Evolutionary conservation across 208 protist genomes (phyloP).

Genomic region (Trypanosoma congolense): DNA sequence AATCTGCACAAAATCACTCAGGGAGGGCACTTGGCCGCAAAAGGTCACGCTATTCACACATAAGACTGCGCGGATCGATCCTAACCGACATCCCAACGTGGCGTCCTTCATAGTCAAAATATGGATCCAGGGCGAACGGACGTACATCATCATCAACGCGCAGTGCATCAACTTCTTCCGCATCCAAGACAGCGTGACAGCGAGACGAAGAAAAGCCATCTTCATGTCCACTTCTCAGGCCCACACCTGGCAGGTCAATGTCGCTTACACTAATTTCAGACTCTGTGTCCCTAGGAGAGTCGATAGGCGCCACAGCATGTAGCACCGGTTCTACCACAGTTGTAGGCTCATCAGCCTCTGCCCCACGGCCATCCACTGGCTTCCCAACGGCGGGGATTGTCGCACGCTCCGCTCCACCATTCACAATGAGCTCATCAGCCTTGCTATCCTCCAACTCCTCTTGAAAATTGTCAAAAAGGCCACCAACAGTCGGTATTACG

Average conservation of each 20-base stretch:
- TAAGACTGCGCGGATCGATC: constrained; percentile 3
- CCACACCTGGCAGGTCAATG: constrained; percentile 15
- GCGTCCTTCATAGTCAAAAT: constrained; percentile 60
- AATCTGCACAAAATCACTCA: no score
- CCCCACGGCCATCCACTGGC: no score
- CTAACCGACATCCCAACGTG: constrained; percentile 27
- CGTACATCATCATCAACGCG: constrained; percentile 37
- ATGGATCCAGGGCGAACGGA: constrained; percentile 42
- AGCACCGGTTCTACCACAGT: no score
- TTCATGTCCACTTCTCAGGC: background rate
- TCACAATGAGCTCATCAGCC: no score
- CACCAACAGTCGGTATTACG: constrained; percentile 44
- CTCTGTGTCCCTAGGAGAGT: background rate
- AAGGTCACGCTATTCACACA: constrained; percentile 9
- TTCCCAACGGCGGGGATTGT: no score
- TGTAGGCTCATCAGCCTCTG: no score
- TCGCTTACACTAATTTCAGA: constrained; percentile 6
- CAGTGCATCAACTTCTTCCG: constrained; percentile 9
- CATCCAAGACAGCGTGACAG: constrained; percentile 5
- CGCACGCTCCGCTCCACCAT: no score
- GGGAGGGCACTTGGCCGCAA: background rate
- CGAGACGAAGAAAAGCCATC: background rate
- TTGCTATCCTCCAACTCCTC: background rate
- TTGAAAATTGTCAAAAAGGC: constrained; percentile 28
- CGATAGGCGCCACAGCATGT: background rate